Evolutionary conservation across 495 filamentous ascomycete species (phyloP).

Genomic region (Xylaria telfairii): DNA sequence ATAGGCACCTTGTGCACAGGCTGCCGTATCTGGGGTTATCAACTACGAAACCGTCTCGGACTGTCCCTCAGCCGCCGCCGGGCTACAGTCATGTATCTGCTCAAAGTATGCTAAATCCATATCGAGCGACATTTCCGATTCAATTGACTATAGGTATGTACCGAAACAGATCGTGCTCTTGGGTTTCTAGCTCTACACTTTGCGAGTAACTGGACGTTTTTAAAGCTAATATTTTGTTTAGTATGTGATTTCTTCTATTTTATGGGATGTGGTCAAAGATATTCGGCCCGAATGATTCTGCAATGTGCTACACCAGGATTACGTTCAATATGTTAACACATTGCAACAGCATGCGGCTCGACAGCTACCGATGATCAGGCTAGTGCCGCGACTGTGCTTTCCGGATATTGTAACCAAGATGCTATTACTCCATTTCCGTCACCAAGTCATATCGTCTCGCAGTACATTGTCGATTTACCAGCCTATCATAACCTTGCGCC

Average conservation of each 20-base stretch:
- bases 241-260: conserved; percentile 2
- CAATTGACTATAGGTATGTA: conserved; percentile 43
- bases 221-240: background rate
- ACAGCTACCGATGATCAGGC: conserved; percentile 53
- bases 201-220: background rate
- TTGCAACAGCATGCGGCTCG: conserved; percentile 36
- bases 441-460: conserved; percentile 44
- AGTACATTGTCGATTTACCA: conserved; percentile 56
- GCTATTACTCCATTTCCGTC: conserved; percentile 42
- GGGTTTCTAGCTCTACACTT: background rate
- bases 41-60: conserved; percentile 44
- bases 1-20: conserved; percentile 55
- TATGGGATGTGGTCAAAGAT: too few relatives aligned
- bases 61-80: conserved; percentile 48
- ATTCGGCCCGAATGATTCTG: background rate
- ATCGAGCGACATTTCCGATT: conserved; percentile 42
- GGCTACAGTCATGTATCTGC: conserved; percentile 56
- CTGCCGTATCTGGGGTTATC: conserved; percentile 49
- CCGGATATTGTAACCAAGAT: conserved; percentile 55
- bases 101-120: conserved; percentile 54
- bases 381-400: conserved; percentile 50
- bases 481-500: conserved; percentile 49
- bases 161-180: background rate
- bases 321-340: background rate
- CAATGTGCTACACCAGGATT: background rate